Percentiles rank a stretch among this genome's conserved stretches.
phyloP scores from a whole-genome alignment of 805 yeast genomes.

The Lachancea fermentati region DNA sequence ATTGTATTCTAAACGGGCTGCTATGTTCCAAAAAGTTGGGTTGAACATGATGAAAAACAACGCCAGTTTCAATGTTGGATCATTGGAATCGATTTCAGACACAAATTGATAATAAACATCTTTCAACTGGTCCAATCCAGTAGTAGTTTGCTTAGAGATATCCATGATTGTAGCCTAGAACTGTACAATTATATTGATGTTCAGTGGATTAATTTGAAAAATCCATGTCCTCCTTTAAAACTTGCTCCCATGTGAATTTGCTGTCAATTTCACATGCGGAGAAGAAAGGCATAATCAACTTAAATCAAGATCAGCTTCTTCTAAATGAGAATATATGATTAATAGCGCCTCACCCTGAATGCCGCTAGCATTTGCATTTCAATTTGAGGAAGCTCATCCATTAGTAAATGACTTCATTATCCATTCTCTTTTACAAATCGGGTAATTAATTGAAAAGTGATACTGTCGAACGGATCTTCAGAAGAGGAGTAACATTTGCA shows the following conservation, averaged over 20 bases:
- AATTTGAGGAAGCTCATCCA: background rate
- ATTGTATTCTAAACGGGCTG: constrained; percentile 80
- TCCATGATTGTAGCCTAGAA: constrained; percentile 1
- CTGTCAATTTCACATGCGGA: background rate
- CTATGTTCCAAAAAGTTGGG: constrained; percentile 93
- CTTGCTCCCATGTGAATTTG: background rate
- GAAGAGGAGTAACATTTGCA: too few species aligned
- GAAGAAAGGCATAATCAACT: too few species aligned
- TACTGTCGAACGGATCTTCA: background rate
- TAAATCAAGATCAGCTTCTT: background rate
- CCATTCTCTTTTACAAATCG: background rate
- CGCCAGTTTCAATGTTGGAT: constrained; percentile 36
- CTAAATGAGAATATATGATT: background rate
- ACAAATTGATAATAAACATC: constrained; percentile 12
- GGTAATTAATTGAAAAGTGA: background rate
- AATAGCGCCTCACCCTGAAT: background rate
- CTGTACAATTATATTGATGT: background rate
- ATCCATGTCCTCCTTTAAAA: background rate
- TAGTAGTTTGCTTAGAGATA: background rate
- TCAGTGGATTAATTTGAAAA: background rate
- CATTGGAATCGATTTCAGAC: constrained; percentile 15
- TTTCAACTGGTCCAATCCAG: constrained; percentile 6
- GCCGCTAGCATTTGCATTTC: background rate
- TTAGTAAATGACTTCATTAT: background rate
- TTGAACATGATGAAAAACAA: constrained; percentile 75